Evolutionary conservation across 768 basidiomycete species (phyloP), one percentile per base, ranked within the genome.

Genomic region (Daedaleopsis nitida): DNA sequence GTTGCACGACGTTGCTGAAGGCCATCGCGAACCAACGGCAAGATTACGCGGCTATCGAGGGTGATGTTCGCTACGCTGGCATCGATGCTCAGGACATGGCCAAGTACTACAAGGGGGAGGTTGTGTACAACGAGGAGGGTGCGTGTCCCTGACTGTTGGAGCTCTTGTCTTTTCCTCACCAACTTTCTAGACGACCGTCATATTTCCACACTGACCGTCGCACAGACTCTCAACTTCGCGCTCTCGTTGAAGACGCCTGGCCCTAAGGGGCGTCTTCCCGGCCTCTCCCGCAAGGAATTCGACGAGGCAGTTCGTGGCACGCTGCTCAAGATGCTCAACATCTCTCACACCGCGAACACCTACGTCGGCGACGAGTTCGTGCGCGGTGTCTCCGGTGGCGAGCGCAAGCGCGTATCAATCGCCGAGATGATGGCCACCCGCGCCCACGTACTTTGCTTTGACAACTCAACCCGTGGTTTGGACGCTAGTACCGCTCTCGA

Each of bases 401-500:
- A 92, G 68, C 81, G 87, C 54, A 95, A 94, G 72, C 84, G 86
- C 61, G 80, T 95, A 16, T 87, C 87, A 59, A 94, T 94, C 66
- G 88, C 89, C 12, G 93, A 95, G 74, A 92, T 91, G 83, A 87
- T 92, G 84, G 82, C 90, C 1, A 89, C 88, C 2, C 86, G 90
- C 53, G 90, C 91, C 12, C 86, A 87, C 38, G 83, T 93, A 8
- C 87, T 92, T 65, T 86, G 86, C 64, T 93, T 91, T 88, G 91
- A 94, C 71, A 93, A 90, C 72, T 87, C 88, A 0, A 94, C 92
- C 3, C 80, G 89, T 52, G 91, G 92, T 17, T 77, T 92, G 52
- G 91, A 93, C 64, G 91, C 93, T 0, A 92, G 91, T 2, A 96
- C 94, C 8, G 94, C 94, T 1, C 79, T 94, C 51, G 94, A 96